A percentile compares a stretch with the other conserved stretches of the same genome.
Conservation (phyloP, 345 rosid species). For the Angophora floribunda region DNA sequence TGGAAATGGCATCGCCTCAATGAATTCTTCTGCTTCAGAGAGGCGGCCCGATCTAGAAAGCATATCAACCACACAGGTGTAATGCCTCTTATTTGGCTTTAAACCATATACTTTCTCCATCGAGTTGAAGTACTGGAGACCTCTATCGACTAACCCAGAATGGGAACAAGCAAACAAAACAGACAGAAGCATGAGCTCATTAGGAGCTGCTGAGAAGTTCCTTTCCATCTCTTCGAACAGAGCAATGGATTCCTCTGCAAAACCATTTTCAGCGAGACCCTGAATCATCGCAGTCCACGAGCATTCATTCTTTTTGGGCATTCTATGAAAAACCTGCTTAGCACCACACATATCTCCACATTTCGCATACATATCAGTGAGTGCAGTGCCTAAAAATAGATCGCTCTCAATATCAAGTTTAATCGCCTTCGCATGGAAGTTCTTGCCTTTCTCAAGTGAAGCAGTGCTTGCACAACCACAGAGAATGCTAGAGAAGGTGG, state of each 20-base stretch:
- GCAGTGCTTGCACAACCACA: constrained; percentile 33
- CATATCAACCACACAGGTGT: constrained; percentile 49
- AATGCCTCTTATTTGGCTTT: constrained; percentile 34
- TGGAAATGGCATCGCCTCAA: constrained; percentile 36
- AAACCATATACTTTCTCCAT: constrained; percentile 31
- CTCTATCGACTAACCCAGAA: constrained; percentile 36
- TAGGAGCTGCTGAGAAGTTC: constrained; percentile 16
- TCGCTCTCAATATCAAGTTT: constrained; percentile 28
- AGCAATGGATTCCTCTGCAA: constrained; percentile 26
- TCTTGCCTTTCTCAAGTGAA: constrained; percentile 42
- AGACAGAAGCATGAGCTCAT: constrained; percentile 30
- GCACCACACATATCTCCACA: constrained; percentile 43
- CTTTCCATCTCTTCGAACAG: constrained; percentile 37
- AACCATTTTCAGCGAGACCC: constrained; percentile 51
- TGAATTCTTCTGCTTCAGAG: constrained; percentile 43
- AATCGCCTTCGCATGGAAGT: constrained; percentile 40
- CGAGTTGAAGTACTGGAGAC: constrained; percentile 23
- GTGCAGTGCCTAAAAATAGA: constrained; percentile 40
- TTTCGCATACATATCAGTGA: constrained; percentile 56
- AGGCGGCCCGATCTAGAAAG: constrained; percentile 49
- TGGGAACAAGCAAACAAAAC: constrained; percentile 58
- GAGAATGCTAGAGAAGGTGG: constrained; percentile 39
- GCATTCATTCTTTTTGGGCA: constrained; percentile 27
- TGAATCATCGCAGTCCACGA: constrained; percentile 49
- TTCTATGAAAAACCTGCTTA: constrained; percentile 25